These are phyloP conservation scores for Sorghum bicolor DNA, from an alignment of 176 grass and related monocot genomes.

Conservation along the genomic window Sorghum_bicolor_NCBIv3 NC_012870.2:74363001-74363500, in stretches of 20 bases:
- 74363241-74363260: background rate
- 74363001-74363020: background rate
- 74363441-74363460: background rate
- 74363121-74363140: background rate
- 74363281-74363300: background rate
- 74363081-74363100: no score
- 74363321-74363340: background rate
- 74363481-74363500: background rate
- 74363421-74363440: background rate
- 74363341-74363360: no score
- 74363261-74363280: background rate
- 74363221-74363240: background rate
- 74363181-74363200: background rate
- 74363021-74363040: background rate
- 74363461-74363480: background rate
- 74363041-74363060: background rate
- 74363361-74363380: background rate
- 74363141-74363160: background rate
- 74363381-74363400: background rate
- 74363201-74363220: background rate
- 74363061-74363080: background rate
- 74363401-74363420: background rate
- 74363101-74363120: background rate
- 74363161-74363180: background rate
- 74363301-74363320: background rate